Evolutionary conservation across 257 asterid genomes (phyloP).

Genomic region (Solanum neorickii): DNA sequence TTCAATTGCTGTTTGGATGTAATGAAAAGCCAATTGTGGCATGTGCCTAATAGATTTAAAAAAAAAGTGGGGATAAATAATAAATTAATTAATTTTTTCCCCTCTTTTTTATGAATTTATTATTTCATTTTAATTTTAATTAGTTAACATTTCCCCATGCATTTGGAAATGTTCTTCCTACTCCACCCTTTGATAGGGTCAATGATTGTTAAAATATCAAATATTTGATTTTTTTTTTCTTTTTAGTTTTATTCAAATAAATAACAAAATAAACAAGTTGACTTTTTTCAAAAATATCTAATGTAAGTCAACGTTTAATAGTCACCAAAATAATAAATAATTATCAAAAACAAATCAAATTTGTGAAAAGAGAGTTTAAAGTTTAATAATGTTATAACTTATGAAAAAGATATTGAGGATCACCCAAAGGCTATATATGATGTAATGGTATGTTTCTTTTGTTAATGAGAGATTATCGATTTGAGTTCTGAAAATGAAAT

Average conservation of each 20-base stretch:
- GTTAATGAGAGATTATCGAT: not conserved
- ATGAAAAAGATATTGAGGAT: not conserved
- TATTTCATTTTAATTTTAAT: not conserved
- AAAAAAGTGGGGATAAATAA: not conserved
- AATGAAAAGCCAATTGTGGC: constrained; percentile 10
- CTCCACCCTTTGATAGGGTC: not conserved
- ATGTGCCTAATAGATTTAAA: constrained; percentile 5
- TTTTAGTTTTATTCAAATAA: not conserved
- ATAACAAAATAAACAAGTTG: not conserved
- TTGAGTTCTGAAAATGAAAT: fast-evolving
- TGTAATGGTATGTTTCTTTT: not conserved
- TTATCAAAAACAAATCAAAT: not conserved
- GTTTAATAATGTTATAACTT: not conserved
- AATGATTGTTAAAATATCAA: not conserved
- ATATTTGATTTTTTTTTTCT: not conserved
- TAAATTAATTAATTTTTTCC: not conserved
- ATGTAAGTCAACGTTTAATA: not conserved
- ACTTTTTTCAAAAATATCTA: not conserved
- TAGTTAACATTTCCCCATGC: not conserved
- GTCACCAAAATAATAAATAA: not conserved
- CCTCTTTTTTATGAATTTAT: not conserved
- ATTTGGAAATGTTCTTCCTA: not conserved
- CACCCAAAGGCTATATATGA: not conserved
- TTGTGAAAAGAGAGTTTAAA: not conserved
- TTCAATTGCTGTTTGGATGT: not conserved